Conservation (phyloP, 805 yeast genomes). For the Wickerhamiella allomyrinae region DNA sequence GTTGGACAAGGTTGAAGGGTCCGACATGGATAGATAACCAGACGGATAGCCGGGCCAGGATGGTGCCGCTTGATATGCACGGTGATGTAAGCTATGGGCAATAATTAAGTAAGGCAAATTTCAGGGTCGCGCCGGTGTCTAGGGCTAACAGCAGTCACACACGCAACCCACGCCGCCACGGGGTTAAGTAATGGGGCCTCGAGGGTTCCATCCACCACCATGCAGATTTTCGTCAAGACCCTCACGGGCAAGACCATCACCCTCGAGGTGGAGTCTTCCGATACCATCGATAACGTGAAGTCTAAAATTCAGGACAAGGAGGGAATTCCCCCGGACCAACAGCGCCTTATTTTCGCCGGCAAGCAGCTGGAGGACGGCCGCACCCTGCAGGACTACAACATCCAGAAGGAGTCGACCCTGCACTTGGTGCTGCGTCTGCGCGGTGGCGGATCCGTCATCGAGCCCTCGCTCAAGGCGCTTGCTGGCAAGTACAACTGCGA, state of each 20-base stretch:
- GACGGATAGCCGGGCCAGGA: no score
- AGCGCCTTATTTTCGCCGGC: slow-evolving; percentile 99
- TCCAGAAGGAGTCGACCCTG: slow-evolving; percentile 97
- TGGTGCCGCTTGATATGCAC: no score
- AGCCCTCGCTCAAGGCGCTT: slow-evolving; percentile 97
- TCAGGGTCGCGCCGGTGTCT: no score
- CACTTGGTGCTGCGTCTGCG: slow-evolving; percentile 94
- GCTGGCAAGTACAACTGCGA: slow-evolving; percentile 99
- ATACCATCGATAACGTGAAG: slow-evolving; percentile 97
- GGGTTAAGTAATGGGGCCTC: neutral
- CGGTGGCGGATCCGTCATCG: slow-evolving; percentile 84
- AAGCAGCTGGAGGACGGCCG: slow-evolving; percentile 99
- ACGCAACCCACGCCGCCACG: neutral
- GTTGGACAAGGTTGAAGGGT: slow-evolving; percentile 55
- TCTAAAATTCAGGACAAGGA: slow-evolving; percentile 98
- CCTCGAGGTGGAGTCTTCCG: slow-evolving; percentile 97
- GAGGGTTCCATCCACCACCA: slow-evolving; percentile 10
- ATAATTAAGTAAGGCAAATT: no score
- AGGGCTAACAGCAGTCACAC: slow-evolving; percentile 2
- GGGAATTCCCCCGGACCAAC: slow-evolving; percentile 99
- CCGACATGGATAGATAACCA: neutral
- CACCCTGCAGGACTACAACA: slow-evolving; percentile 98
- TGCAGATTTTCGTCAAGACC: slow-evolving; percentile 93
- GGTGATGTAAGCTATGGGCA: no score
- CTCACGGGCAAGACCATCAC: slow-evolving; percentile 98